phyloP scores from a whole-genome alignment of 805 yeast genomes.

The Candida chilensis region DNA sequence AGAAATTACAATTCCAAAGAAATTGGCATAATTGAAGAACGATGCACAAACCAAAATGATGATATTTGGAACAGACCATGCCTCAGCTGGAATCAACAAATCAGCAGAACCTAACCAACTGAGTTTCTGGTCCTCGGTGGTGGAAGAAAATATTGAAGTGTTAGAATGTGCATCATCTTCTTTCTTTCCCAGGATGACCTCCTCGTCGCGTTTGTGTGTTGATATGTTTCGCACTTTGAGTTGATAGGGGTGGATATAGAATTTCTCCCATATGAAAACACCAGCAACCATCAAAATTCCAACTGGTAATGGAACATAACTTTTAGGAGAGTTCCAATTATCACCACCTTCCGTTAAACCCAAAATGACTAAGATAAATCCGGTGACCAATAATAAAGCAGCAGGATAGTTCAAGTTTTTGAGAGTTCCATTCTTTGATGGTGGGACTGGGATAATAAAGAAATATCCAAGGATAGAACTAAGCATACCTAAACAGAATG shows the following conservation, averaged over 20 bases:
- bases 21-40: conserved; percentile 8
- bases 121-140: conserved; percentile 1
- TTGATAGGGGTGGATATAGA: conserved; percentile 7
- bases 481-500: conserved; percentile 17
- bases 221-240: too few relatives aligned
- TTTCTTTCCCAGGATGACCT: neutral
- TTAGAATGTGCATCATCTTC: too few relatives aligned
- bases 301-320: conserved; percentile 30
- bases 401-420: conserved; percentile 26
- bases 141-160: too few relatives aligned
- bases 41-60: conserved; percentile 9
- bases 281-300: conserved; percentile 18
- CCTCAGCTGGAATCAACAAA: conserved; percentile 15
- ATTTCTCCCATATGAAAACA: conserved; percentile 18
- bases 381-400: conserved; percentile 17
- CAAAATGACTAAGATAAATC: conserved; percentile 24
- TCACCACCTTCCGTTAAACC: conserved; percentile 38
- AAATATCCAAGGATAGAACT: conserved; percentile 12
- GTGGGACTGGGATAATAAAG: conserved; percentile 16
- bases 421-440: conserved; percentile 7
- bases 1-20: conserved; percentile 9
- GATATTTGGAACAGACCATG: conserved; percentile 14
- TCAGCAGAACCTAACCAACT: conserved; percentile 6
- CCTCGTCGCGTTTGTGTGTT: conserved; percentile 2
- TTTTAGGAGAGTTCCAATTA: conserved; percentile 27